These are phyloP conservation scores for Domatiomyces globalis DNA, from an alignment of 2,329 filamentous ascomycete species.

Conservation along the genomic window DNA sequence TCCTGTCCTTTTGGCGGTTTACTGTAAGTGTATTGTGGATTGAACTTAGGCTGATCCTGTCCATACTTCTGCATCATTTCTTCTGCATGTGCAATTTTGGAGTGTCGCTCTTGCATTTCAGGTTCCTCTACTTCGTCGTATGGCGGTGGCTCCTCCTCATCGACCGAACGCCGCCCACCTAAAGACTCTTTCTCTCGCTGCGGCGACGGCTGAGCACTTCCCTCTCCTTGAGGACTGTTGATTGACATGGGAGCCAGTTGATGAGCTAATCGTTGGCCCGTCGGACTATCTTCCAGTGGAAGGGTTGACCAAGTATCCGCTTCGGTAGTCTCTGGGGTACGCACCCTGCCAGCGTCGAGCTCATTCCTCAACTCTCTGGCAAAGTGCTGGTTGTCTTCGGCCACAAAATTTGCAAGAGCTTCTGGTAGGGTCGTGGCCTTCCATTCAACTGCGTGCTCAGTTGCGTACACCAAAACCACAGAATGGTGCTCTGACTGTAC, in stretches of 20 bases:
- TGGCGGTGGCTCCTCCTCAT: slow-evolving; percentile 16
- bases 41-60: not conserved
- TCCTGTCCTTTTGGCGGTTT: no score
- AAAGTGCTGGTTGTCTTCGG: slow-evolving; percentile 34
- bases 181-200: slow-evolving; percentile 8
- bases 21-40: not conserved
- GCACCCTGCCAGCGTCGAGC: not conserved
- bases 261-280: slow-evolving; percentile 2
- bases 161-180: slow-evolving; percentile 2
- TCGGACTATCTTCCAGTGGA: not conserved
- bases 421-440: slow-evolving; percentile 18
- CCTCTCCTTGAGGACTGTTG: slow-evolving; percentile 12
- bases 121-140: slow-evolving; percentile 25
- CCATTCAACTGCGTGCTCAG: slow-evolving; percentile 31
- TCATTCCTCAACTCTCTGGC: slow-evolving; percentile 17
- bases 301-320: not conserved
- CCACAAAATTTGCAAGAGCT: slow-evolving; percentile 31
- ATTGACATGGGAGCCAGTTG: slow-evolving; percentile 17
- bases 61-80: slow-evolving; percentile 15
- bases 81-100: slow-evolving; percentile 17
- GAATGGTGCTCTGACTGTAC: slow-evolving; percentile 38
- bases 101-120: slow-evolving; percentile 29
- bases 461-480: slow-evolving; percentile 47
- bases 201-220: slow-evolving; percentile 13
- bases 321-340: slow-evolving; percentile 2